These are phyloP conservation scores for Rhododendron griersonianum DNA, from an alignment of 148 eudicot species.

Conservation along the genomic window DNA sequence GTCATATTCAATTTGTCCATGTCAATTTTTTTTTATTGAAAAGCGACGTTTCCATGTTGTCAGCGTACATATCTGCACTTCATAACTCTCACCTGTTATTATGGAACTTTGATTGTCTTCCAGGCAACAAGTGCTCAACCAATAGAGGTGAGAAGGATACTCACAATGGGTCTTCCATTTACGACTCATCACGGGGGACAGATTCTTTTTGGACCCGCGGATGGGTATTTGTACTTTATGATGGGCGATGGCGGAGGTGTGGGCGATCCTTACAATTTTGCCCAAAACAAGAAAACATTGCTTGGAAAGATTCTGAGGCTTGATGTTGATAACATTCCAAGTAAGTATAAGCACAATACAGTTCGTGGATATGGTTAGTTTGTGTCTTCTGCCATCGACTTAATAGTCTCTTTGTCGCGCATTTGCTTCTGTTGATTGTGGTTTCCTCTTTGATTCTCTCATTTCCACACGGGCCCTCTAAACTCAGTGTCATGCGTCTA, in stretches of 20 bases:
- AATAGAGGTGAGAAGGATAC: conserved; percentile 20
- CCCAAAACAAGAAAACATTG: conserved; percentile 83
- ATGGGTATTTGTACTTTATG: conserved; percentile 80
- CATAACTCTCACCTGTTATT: neutral
- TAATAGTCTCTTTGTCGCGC: neutral
- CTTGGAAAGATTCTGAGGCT: conserved; percentile 90
- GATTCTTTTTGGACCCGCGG: conserved; percentile 9
- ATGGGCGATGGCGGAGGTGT: conserved; percentile 88
- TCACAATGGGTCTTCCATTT: no score
- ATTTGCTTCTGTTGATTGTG: neutral
- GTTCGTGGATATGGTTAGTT: neutral
- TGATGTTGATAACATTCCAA: conserved; percentile 55
- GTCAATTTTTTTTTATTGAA: neutral
- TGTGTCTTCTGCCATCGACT: neutral
- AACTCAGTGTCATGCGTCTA: neutral
- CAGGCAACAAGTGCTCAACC: conserved; percentile 66
- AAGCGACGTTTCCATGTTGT: neutral
- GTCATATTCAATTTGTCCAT: neutral
- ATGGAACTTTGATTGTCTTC: neutral
- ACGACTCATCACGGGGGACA: no score
- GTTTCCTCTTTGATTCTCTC: neutral
- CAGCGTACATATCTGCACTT: neutral
- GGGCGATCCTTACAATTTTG: conserved; percentile 80
- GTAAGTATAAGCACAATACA: conserved; percentile 36
- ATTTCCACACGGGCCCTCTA: neutral